Percentiles rank a stretch among this genome's conserved stretches.
Conservation (phyloP, 192 early-diverging fungal genomes). For the Borealophlyctis nickersoniae region DNA sequence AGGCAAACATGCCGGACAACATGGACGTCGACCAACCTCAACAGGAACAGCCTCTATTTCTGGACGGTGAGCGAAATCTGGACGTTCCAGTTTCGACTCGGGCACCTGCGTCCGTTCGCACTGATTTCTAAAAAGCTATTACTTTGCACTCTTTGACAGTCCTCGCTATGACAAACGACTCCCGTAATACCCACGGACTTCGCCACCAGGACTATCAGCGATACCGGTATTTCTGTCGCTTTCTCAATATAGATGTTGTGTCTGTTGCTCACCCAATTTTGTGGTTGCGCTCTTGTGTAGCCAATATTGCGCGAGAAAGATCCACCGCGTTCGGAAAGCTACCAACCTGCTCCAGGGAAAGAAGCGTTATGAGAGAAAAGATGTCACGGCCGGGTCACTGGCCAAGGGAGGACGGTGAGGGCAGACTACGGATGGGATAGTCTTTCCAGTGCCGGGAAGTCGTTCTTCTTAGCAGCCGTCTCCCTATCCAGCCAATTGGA, state of each 20-base stretch:
- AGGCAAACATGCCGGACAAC: too few species aligned
- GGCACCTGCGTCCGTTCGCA: too few species aligned
- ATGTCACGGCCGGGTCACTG: constrained; percentile 47
- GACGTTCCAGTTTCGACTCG: too few species aligned
- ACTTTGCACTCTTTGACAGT: constrained; percentile 31
- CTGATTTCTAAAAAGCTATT: too few species aligned
- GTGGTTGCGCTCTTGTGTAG: too few species aligned
- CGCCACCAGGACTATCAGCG: constrained; percentile 77
- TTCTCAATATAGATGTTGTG: neutral
- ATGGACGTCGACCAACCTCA: too few species aligned
- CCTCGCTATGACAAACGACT: constrained; percentile 46
- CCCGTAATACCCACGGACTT: constrained; percentile 71
- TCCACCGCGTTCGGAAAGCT: constrained; percentile 56
- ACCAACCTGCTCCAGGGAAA: constrained; percentile 54
- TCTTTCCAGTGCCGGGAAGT: neutral
- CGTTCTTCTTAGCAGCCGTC: too few species aligned
- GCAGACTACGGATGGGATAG: neutral
- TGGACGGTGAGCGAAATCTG: too few species aligned
- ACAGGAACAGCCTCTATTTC: too few species aligned
- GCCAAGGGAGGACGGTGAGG: neutral
- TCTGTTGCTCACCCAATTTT: neutral
- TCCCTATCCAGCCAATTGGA: constrained; percentile 50
- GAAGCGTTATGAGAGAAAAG: constrained; percentile 42
- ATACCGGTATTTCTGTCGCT: constrained; percentile 50
- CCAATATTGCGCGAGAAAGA: constrained; percentile 63